Conservation (phyloP, 768 basidiomycete species). For the Auricularia sp. region DNA sequence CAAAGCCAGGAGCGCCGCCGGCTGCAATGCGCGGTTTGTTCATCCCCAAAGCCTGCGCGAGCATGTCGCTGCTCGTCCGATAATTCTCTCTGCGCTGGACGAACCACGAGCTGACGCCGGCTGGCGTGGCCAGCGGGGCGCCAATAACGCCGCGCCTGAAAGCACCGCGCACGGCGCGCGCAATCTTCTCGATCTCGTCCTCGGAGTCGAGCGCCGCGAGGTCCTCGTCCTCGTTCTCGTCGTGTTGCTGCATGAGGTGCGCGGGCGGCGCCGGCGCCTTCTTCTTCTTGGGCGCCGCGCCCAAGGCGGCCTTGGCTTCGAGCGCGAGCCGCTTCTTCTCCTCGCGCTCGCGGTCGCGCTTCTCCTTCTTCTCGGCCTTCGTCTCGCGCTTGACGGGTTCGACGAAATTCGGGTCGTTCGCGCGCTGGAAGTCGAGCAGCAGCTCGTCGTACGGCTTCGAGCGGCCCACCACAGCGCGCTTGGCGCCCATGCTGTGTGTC, state of each 20-base stretch:
- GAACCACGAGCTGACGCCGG: constrained; percentile 59
- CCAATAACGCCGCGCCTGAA: constrained; percentile 49
- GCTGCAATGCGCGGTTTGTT: neutral
- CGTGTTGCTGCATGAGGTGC: constrained; percentile 23
- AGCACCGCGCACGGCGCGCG: constrained; percentile 48
- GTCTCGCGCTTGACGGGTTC: constrained; percentile 80
- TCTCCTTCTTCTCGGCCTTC: constrained; percentile 81
- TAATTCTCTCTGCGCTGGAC: constrained; percentile 61
- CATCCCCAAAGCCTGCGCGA: constrained; percentile 39
- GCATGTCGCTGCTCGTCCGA: constrained; percentile 44
- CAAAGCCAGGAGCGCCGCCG: no score
- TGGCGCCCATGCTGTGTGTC: constrained; percentile 94
- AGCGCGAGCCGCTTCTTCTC: constrained; percentile 67
- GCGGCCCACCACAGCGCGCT: constrained; percentile 82
- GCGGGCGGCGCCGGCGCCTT: constrained; percentile 37
- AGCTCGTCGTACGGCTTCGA: constrained; percentile 78
- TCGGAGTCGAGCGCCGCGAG: constrained; percentile 77
- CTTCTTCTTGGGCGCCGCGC: constrained; percentile 43
- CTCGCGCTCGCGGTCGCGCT: constrained; percentile 67
- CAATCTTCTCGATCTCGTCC: constrained; percentile 68
- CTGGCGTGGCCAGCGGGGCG: constrained; percentile 60
- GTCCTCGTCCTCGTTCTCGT: constrained; percentile 44
- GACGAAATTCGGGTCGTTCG: constrained; percentile 77
- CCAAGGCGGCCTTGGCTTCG: constrained; percentile 52
- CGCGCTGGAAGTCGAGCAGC: constrained; percentile 84